phyloP scores from a whole-genome alignment of 352 stramenopile species.

The Blastocystis sp. region DNA sequence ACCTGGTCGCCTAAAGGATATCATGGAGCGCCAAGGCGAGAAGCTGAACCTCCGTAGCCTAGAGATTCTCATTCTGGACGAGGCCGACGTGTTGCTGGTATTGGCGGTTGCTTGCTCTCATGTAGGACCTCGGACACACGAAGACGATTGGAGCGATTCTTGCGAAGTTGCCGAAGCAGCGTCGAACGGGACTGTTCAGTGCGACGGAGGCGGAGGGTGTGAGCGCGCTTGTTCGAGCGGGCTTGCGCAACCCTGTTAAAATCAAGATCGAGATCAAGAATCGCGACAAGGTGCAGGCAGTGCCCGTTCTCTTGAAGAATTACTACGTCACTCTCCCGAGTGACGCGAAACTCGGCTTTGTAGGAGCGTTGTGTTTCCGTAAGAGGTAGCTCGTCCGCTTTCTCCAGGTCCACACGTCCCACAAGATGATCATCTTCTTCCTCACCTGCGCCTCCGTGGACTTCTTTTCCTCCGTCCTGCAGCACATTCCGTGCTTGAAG shows the following conservation, averaged over 20 bases:
- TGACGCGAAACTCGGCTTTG: conserved; percentile 76
- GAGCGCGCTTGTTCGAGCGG: conserved; percentile 81
- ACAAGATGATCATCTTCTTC: conserved; percentile 96
- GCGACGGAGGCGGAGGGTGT: conserved; percentile 78
- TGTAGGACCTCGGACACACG: conserved; percentile 62
- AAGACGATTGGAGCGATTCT: conserved; percentile 70
- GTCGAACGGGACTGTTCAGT: conserved; percentile 81
- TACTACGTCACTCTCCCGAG: conserved; percentile 83
- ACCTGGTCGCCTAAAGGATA: conserved; percentile 72
- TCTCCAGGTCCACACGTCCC: conserved; percentile 45
- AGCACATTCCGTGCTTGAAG: conserved; percentile 66
- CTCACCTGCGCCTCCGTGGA: conserved; percentile 95
- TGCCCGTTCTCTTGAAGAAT: conserved; percentile 75
- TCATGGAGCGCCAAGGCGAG: conserved; percentile 71
- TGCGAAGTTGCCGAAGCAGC: conserved; percentile 84
- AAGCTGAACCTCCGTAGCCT: conserved; percentile 61
- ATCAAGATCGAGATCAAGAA: conserved; percentile 85
- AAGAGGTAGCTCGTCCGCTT: conserved; percentile 44
- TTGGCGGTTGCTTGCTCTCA: conserved; percentile 62
- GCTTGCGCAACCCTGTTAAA: conserved; percentile 90
- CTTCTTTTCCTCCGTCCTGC: conserved; percentile 82
- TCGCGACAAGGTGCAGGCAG: conserved; percentile 62
- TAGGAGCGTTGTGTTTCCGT: background rate
- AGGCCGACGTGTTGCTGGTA: conserved; percentile 91
- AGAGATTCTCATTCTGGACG: conserved; percentile 92